A percentile compares a stretch with the other conserved stretches of the same genome.
phyloP scores from a whole-genome alignment of 2,329 filamentous ascomycete species.

The Lachnellula willkommii region DNA sequence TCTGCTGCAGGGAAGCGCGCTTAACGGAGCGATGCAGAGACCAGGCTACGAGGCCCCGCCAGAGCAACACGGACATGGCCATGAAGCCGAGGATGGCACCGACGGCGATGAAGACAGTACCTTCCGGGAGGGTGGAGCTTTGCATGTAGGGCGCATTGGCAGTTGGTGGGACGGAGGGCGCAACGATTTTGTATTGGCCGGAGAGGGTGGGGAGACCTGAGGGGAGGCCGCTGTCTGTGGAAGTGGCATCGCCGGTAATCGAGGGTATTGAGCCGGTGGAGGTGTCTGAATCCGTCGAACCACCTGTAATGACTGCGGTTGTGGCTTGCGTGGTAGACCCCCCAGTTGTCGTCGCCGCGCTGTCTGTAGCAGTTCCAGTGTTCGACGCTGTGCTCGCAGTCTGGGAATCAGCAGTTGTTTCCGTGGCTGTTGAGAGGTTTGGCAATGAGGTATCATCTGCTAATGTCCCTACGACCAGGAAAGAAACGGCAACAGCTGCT shows the following conservation, averaged over 20 bases:
- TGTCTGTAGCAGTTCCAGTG: slow-evolving; percentile 15
- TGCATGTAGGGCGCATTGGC: slow-evolving; percentile 87
- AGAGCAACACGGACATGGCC: slow-evolving; percentile 73
- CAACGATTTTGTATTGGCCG: slow-evolving; percentile 58
- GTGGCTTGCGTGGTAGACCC: slow-evolving; percentile 3
- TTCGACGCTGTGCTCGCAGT: slow-evolving; percentile 13
- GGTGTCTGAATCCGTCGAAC: slow-evolving; percentile 6
- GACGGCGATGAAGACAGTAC: slow-evolving; percentile 93
- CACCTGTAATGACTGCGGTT: slow-evolving; percentile 15
- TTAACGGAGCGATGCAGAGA: slow-evolving; percentile 88
- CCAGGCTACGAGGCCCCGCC: slow-evolving; percentile 84
- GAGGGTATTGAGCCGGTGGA: not conserved
- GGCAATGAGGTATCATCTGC: slow-evolving; percentile 13
- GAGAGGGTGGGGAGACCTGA: slow-evolving; percentile 47
- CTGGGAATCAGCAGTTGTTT: slow-evolving; percentile 13
- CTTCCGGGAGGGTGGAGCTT: slow-evolving; percentile 76
- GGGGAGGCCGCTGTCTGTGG: slow-evolving; percentile 6
- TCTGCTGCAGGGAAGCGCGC: slow-evolving; percentile 72
- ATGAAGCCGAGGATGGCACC: slow-evolving; percentile 83
- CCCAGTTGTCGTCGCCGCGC: not conserved
- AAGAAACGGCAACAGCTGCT: slow-evolving; percentile 14
- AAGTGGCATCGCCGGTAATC: slow-evolving; percentile 14
- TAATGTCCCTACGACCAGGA: slow-evolving; percentile 18
- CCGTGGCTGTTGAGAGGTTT: slow-evolving; percentile 21
- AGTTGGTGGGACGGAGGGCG: slow-evolving; percentile 75